These are phyloP conservation scores for Wickerhamiella occidentalis DNA, from an alignment of 805 yeast species.

Conservation along the genomic window DNA sequence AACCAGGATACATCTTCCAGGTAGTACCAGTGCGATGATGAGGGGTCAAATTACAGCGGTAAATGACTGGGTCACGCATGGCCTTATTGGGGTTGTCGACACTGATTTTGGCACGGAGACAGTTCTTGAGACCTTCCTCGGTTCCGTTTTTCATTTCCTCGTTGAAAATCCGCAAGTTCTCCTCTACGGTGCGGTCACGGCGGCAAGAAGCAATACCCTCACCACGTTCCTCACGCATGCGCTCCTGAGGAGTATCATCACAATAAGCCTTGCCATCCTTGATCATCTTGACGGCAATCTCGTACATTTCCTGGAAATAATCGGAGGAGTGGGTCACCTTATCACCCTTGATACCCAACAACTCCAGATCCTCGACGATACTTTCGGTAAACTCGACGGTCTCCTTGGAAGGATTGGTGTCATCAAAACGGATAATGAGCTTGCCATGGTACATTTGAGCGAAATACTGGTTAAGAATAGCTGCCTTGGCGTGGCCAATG, in stretches of 20 bases:
- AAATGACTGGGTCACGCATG: conserved; percentile 93
- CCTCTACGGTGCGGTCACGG: conserved; percentile 88
- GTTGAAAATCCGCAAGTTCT: conserved; percentile 72
- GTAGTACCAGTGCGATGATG: conserved; percentile 89
- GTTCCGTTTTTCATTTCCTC: conserved; percentile 92
- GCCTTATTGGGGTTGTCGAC: conserved; percentile 87
- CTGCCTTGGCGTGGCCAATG: conserved; percentile 99
- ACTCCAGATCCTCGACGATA: conserved; percentile 79
- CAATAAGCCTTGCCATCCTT: conserved; percentile 94
- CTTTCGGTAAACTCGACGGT: conserved; percentile 89
- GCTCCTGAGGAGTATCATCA: conserved; percentile 89
- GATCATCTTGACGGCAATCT: conserved; percentile 71
- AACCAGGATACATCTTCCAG: conserved; percentile 97
- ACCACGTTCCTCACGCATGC: conserved; percentile 98
- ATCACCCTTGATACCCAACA: conserved; percentile 85
- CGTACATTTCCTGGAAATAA: conserved; percentile 86
- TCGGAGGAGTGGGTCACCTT: conserved; percentile 79
- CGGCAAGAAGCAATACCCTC: conserved; percentile 88
- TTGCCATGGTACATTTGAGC: conserved; percentile 95
- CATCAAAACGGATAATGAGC: conserved; percentile 92
- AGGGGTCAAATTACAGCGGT: conserved; percentile 94
- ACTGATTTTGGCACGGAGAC: conserved; percentile 94
- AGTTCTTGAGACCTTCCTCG: conserved; percentile 80
- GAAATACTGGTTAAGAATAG: conserved; percentile 89
- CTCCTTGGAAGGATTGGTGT: conserved; percentile 96